Evolutionary conservation across 2,329 filamentous ascomycete genomes (phyloP), one percentile per base, ranked within the genome.

Genomic region (Cordyceps cateniannulata): DNA sequence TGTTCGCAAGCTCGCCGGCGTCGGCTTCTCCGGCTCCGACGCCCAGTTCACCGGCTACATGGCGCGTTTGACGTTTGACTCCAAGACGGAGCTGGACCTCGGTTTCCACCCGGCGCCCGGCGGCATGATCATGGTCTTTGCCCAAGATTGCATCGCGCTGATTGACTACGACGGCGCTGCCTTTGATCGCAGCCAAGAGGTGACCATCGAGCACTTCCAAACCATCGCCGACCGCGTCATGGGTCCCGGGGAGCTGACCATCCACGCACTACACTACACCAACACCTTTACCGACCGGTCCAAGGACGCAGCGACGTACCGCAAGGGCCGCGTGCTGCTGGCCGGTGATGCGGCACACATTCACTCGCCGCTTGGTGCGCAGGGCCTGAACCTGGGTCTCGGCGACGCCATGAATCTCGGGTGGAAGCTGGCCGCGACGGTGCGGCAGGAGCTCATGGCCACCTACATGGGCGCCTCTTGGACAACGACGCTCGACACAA

Each of bases 331-430:
- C 10, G 69, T 77, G 6, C 76, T 82, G 53, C 70, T 82, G 9
- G 78, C 76, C 5, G 79, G 79, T 14, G 80, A 83, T 59, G 78
- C 79, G 10, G 78, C 77, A 16, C 79, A 82, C 61, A 79, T 77
- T 3, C 79, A 81, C 63, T 76, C 72, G 38, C 76, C 77, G 3
- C 73, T 77, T 3, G 79, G 78, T 3, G 79, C 76, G 1, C 79
- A 82, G 65, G 79, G 80, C 2, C 76, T 82, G 73, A 82, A 82
- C 62, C 78, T 78, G 0, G 79, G 79, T 0, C 73, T 82, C 22
- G 76, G 76, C 53, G 79, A 82, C 64, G 75, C 78, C 1, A 73
- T 79, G 40, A 81, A 81, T 44, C 68, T 82, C 5, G 75, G 75
- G n/a, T 82, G 79, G 78, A 82, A 81, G 63, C 69, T 82, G 2